Base-by-base conservation (phyloP, 108 stramenopile genomes). In the Mediolabrus comicus region DNA sequence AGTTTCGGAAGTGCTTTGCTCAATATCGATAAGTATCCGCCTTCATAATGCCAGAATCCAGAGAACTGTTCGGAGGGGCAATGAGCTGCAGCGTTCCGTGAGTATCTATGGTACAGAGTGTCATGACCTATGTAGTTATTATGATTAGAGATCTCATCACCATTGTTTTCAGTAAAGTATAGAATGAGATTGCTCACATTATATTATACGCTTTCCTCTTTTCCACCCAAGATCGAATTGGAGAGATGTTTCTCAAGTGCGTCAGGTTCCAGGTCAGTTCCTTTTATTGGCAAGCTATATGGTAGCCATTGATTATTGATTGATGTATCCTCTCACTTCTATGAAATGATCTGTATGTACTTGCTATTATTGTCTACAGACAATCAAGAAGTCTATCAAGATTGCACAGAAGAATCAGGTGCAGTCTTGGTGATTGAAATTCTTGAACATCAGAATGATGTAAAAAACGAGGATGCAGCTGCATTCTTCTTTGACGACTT, bases 341-440 rank as follows among this genome's bases (percentile, higher is more conserved):
- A n/a, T n/a, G n/a, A n/a, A n/a, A n/a, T n/a, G n/a, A n/a, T 30
- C 0, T 62, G 28, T 13, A 63, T 55, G 56, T 28, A 14, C 30
- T n/a, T 5, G 1, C 54, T 11, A 16, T 27, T 63, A 52, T n/a
- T 7, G 28, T 28, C 0, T 27, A 28, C 30, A 74, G 77, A 88
- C 62, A 80, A 90, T 56, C 91, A 92, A 77, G 91, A 92, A 75
- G 86, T 86, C 16, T 88, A 74, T 46, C 83, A 87, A 60, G 86
- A 86, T 12, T 76, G 70, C 56, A 72, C 62, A 3, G 73, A 75
- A 27, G 67, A 62, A 43, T 59, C 75, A 16, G 84, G 80, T 13
- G 67, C 53, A 9, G 57, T 85, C 17, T n/a, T 89, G 12, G 81
- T 92, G 3, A 34, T 92, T 24, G 91, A 92, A 75, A 80, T 89